Evolutionary conservation across 257 asterid species (phyloP), one percentile per base, ranked within the genome.

Genomic region (Gentiana dahurica): DNA sequence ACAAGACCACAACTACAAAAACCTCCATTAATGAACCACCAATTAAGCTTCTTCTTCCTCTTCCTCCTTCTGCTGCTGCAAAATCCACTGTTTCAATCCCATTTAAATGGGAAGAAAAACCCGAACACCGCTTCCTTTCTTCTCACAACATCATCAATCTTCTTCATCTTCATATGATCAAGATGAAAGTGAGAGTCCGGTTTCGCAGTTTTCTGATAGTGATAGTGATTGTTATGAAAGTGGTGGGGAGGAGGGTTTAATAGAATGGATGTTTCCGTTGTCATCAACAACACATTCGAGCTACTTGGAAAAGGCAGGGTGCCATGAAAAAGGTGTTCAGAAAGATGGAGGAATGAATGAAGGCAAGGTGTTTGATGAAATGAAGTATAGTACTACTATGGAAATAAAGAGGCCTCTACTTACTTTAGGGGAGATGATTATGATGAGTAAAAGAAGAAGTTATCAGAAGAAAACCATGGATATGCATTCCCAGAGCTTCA

Each of bases 361-460:
- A 8, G 65, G 15, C 33, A 51, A 53, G 33, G 83, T 77, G 47
- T 47, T 65, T 13, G 58, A 53, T 11, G 78, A 68, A 55, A 67
- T 57, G 51, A 76, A 68, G 68, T n/a, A 61, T 24, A 24, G 24
- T 24, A 24, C 24, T 62, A 71, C 76, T 64, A 72, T 62, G 33
- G 71, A 59, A n/a, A 54, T 67, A 57, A 79, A 70, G 52, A 83
- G 80, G 58, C 75, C 81, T 24, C 24, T 24, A 72, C 74, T 75
- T 57, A 91, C 95, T 44, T 97, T 87, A 36, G 98, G 85, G 43
- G 98, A 91, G 82, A 84, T 91, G 53, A 87, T 91, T 66, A 76
- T 77, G 69, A 87, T 91, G 94, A 91, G 98, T 77, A 71, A 92
- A 53, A 71, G 95, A 77, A 73, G 83, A 69, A 90, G 96, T 71